Conservation (phyloP, 225 moss, liverwort and hornwort species). For the Marchantia polymorpha region DNA sequence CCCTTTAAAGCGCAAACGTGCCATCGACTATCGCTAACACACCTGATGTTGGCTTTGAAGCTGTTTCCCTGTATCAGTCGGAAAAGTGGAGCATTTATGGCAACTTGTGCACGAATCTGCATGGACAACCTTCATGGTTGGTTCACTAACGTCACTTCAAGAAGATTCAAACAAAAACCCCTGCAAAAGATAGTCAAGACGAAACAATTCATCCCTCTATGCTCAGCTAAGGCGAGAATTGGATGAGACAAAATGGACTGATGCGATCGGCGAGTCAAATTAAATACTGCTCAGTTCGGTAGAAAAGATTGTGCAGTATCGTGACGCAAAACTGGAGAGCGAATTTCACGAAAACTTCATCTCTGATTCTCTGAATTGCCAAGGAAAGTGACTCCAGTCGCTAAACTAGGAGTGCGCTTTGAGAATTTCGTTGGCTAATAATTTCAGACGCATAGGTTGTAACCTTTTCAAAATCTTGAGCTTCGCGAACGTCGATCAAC, state of each 20-base stretch:
- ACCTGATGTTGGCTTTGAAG: constrained; percentile 66
- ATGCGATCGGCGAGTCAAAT: neutral
- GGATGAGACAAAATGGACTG: neutral
- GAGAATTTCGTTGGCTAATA: neutral
- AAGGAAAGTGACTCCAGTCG: neutral
- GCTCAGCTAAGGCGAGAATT: neutral
- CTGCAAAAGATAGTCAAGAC: neutral
- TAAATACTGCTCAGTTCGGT: neutral
- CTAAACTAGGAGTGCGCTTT: neutral
- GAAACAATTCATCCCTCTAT: neutral
- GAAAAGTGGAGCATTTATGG: constrained; percentile 68
- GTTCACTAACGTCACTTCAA: neutral
- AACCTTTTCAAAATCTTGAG: constrained; percentile 48
- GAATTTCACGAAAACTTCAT: no score
- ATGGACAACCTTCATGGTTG: neutral
- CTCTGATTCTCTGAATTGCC: neutral
- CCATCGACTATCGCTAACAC: no score
- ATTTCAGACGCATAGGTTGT: neutral
- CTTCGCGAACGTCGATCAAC: constrained; percentile 66
- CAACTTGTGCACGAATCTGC: constrained; percentile 54
- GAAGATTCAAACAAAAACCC: neutral
- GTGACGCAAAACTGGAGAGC: no score
- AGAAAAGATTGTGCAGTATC: no score
- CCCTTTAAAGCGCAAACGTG: neutral
- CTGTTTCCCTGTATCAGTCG: constrained; percentile 72